Evolutionary conservation across 2,329 filamentous ascomycete species (phyloP).

Genomic region (Trichoderma sp.): DNA sequence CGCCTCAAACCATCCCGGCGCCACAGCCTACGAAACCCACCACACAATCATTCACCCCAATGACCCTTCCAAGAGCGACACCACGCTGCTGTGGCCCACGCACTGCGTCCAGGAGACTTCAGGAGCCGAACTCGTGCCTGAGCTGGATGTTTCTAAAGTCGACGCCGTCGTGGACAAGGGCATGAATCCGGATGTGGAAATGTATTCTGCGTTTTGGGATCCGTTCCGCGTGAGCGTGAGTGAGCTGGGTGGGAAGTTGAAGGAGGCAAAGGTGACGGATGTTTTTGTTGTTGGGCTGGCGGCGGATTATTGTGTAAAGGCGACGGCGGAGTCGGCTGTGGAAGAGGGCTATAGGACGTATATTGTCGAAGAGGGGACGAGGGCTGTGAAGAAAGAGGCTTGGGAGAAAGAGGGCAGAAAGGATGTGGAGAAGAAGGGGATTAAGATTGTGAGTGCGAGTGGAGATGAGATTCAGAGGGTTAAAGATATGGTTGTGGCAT

Average conservation of each 20-base stretch:
- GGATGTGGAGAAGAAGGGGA: constrained; percentile 1
- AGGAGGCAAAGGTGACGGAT: constrained; percentile 65
- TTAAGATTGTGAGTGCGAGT: constrained; percentile 6
- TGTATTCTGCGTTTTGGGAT: constrained; percentile 91
- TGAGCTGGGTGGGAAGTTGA: constrained; percentile 64
- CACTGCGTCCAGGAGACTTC: constrained; percentile 80
- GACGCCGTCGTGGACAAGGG: constrained; percentile 79
- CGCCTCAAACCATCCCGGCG: constrained; percentile 72
- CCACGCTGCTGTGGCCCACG: constrained; percentile 79
- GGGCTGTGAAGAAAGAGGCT: constrained; percentile 64
- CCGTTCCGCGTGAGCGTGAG: constrained; percentile 70
- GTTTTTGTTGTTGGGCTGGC: constrained; percentile 88
- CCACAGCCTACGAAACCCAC: constrained; percentile 68
- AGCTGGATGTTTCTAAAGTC: constrained; percentile 65
- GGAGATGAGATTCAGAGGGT: constrained; percentile 16
- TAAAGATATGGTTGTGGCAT: background rate
- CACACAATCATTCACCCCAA: constrained; percentile 68
- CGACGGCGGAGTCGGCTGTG: constrained; percentile 76
- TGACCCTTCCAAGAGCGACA: constrained; percentile 65
- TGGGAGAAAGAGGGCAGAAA: constrained; percentile 60
- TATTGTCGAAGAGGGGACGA: constrained; percentile 78
- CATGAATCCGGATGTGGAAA: constrained; percentile 73
- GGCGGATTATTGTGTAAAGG: constrained; percentile 85
- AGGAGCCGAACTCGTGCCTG: constrained; percentile 74
- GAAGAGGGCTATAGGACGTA: constrained; percentile 76